Evolutionary conservation across 2,329 filamentous ascomycete species (phyloP).

Genomic region (Capronia epimyces): DNA sequence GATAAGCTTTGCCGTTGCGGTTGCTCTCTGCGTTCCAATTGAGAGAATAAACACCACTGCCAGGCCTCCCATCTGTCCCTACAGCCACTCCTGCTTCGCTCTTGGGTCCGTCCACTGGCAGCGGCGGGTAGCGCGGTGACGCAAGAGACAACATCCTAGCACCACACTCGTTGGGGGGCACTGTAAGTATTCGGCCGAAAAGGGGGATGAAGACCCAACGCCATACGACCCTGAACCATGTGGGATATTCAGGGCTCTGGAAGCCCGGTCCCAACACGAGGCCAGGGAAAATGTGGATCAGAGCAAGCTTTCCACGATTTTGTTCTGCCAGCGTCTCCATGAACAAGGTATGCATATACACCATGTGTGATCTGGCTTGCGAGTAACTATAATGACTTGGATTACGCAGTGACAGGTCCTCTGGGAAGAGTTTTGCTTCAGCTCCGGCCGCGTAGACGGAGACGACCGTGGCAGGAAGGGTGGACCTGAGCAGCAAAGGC

Average conservation of each 20-base stretch:
- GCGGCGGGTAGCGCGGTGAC: constrained; percentile 22
- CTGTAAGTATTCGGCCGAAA: constrained; percentile 25
- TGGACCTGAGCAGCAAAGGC: constrained; percentile 28
- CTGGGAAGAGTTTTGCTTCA: constrained; percentile 29
- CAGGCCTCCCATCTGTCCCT: constrained; percentile 25
- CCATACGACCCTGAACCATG: constrained; percentile 32
- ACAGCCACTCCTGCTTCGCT: constrained; percentile 9
- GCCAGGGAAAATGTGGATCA: constrained; percentile 34
- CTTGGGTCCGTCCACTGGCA: neutral
- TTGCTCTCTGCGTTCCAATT: constrained; percentile 20
- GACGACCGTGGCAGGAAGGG: constrained; percentile 26
- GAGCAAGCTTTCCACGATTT: constrained; percentile 27
- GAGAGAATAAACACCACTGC: constrained; percentile 31
- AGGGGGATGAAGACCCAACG: constrained; percentile 21
- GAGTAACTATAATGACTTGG: constrained; percentile 29
- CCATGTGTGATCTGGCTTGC: constrained; percentile 30
- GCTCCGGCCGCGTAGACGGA: constrained; percentile 35
- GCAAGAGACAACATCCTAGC: constrained; percentile 32
- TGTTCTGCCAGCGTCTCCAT: constrained; percentile 32
- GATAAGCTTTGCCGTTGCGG: constrained; percentile 19
- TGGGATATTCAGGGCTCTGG: constrained; percentile 27
- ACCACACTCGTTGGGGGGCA: constrained; percentile 30
- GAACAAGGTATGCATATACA: constrained; percentile 34
- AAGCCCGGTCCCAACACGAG: constrained; percentile 34
- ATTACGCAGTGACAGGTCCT: constrained; percentile 31